These are phyloP conservation scores for Nakataea oryzae DNA, from an alignment of 2,329 filamentous ascomycete species.

Conservation along the genomic window DNA sequence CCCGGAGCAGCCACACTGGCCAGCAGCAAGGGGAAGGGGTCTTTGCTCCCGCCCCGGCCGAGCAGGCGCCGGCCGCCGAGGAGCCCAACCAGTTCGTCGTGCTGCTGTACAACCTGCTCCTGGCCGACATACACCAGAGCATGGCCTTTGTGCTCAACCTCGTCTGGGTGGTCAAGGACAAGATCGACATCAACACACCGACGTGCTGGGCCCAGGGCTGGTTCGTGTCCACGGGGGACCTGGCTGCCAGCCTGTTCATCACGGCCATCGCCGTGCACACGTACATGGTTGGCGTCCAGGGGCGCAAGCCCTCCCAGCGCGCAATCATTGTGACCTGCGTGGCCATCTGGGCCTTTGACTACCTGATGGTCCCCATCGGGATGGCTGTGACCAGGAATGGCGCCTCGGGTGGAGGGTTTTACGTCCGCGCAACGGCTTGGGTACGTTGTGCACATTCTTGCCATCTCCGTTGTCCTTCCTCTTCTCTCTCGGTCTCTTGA, in stretches of 20 bases:
- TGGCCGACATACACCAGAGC: slow-evolving; percentile 48
- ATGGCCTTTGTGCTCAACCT: slow-evolving; percentile 44
- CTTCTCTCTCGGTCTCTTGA: background rate
- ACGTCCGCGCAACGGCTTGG: slow-evolving; percentile 44
- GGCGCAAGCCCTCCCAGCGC: slow-evolving; percentile 31
- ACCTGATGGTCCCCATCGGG: slow-evolving; percentile 32
- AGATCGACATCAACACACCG: slow-evolving; percentile 33
- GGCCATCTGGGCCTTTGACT: slow-evolving; percentile 37
- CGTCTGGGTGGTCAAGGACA: slow-evolving; percentile 36
- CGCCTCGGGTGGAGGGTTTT: slow-evolving; percentile 23
- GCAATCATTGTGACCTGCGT: slow-evolving; percentile 31
- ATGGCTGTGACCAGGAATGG: slow-evolving; percentile 15
- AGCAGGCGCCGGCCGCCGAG: background rate
- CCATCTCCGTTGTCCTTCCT: background rate
- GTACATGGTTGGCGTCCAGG: slow-evolving; percentile 39
- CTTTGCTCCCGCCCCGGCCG: background rate
- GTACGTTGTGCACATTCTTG: slow-evolving; percentile 15
- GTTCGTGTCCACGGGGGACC: slow-evolving; percentile 46
- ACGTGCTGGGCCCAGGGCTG: slow-evolving; percentile 45
- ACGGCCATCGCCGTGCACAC: slow-evolving; percentile 47
- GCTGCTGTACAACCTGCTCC: slow-evolving; percentile 47
- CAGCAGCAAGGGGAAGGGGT: background rate
- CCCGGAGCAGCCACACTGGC: too few relatives aligned
- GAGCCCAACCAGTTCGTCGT: slow-evolving; percentile 45
- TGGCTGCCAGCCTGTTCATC: slow-evolving; percentile 47